Conservation (phyloP, 1,284 basidiomycete species). For the Microbotryomycetes sp. region DNA sequence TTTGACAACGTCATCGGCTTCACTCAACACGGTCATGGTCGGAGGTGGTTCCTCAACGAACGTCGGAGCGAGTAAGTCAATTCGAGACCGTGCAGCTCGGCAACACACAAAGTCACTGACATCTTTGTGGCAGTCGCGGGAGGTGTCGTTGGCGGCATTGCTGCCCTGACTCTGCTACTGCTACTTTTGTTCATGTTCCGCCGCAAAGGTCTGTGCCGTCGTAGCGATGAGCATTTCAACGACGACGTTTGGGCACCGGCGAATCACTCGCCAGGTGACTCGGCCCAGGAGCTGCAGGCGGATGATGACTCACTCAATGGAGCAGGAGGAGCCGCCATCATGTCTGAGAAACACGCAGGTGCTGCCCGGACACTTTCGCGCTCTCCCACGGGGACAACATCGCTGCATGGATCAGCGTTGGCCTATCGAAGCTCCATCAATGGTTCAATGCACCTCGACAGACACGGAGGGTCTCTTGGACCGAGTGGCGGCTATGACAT, state of each 20-base stretch:
- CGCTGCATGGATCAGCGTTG: neutral
- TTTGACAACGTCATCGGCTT: neutral
- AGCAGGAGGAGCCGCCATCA: neutral
- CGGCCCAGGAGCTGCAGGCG: neutral
- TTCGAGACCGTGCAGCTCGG: too few relatives aligned
- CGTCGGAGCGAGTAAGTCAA: conserved; percentile 10
- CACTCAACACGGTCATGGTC: neutral
- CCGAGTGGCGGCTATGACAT: neutral
- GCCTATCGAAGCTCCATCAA: neutral
- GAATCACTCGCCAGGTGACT: neutral
- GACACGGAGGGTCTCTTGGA: neutral
- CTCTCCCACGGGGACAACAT: neutral
- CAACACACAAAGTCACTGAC: too few relatives aligned
- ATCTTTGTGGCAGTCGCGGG: conserved; percentile 18
- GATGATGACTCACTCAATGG: neutral
- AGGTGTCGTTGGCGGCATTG: conserved; percentile 21
- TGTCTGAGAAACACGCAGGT: neutral
- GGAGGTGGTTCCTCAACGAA: neutral
- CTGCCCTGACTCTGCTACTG: conserved; percentile 3
- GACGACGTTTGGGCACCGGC: conserved; percentile 21
- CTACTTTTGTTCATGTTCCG: conserved; percentile 6
- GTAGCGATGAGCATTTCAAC: conserved; percentile 15
- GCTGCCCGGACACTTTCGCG: neutral
- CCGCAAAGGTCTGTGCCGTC: conserved; percentile 13
- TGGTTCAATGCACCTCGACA: neutral